Base-by-base conservation (phyloP, 345 rosid genomes). In the Bruguiera gymnorhiza region DNA sequence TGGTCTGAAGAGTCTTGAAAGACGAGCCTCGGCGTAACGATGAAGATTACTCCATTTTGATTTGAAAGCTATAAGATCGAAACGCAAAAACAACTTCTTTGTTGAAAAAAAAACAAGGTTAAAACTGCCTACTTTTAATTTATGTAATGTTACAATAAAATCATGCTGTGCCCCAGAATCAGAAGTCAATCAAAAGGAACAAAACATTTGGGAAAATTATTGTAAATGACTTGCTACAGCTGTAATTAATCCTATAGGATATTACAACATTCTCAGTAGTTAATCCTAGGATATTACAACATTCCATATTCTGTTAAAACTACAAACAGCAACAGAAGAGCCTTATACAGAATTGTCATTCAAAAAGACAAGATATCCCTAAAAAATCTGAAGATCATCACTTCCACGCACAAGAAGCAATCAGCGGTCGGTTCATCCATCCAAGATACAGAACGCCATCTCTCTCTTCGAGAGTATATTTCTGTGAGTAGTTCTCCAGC, bases 331-430 rank as follows among this genome's bases (percentile, higher is more conserved):
- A 62, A 27, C 61, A 59, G 31, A 60, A 31, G 58, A 34, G 54
- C 58, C 24, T 58, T 48, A 66, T 67, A 70, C 67, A 57, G 48
- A 23, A 31, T 62, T 59, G 8, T 52, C 39, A 66, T 57, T 27
- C 18, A 13, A 37, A 72, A 23, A 66, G 50, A 15, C 34, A 2
- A 58, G 24, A 59, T 23, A 16, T 32, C 51, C 59, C 26, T 23
- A 3, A n/a, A 20, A 48, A 62, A 50, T 55, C 8, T 20, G 11
- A 20, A 8, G 48, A 63, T 66, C 18, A 68, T 81, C 86, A 91
- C 71, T 84, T 83, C 97, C 99, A 95, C 26, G 99, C 99, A 73
- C 91, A 86, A 58, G 99, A 88, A 76, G 83, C 50, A 43, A 95
- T 62, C 39, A 95, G 72, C 59, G 81, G 78, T 34, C 81, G 95